A percentile compares a stretch with the other conserved stretches of the same genome.
phyloP scores from a whole-genome alignment of 345 rosid species.

The Hibiscus tridactylites region DNA sequence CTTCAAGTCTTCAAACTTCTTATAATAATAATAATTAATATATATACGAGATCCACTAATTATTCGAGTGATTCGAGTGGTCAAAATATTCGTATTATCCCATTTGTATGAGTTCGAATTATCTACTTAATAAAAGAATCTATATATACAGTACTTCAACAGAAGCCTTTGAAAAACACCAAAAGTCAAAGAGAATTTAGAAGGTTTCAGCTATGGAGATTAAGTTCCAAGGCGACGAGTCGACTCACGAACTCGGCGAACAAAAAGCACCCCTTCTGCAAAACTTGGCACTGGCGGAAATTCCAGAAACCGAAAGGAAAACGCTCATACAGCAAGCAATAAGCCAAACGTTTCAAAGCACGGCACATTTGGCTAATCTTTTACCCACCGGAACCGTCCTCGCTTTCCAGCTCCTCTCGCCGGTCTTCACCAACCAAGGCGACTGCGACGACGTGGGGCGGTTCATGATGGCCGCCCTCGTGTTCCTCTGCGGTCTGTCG shows the following conservation, averaged over 20 bases:
- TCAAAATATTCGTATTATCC: no score
- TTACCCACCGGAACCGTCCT: conserved; percentile 92
- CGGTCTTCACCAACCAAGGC: conserved; percentile 73
- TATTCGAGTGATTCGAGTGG: no score
- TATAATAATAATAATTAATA: neutral
- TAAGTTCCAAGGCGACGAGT: conserved; percentile 25
- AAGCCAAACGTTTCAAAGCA: conserved; percentile 76
- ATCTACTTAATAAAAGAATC: neutral
- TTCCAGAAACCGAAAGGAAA: conserved; percentile 35
- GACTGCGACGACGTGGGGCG: conserved; percentile 49
- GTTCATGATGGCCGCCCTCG: conserved; percentile 49
- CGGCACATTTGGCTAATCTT: conserved; percentile 81
- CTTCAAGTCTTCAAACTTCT: neutral
- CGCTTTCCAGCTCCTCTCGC: conserved; percentile 78
- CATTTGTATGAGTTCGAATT: no score
- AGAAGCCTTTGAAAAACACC: neutral
- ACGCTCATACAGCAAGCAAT: conserved; percentile 64
- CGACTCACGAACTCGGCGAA: neutral
- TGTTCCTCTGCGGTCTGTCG: conserved; percentile 57
- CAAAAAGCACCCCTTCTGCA: conserved; percentile 23
- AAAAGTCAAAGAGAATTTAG: neutral
- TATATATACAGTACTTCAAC: neutral
- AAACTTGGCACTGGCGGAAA: conserved; percentile 11
- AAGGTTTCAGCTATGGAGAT: conserved; percentile 8
- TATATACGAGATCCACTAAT: no score